Conservation (phyloP, 148 eudicot species). For the Polygonum maritimum region DNA sequence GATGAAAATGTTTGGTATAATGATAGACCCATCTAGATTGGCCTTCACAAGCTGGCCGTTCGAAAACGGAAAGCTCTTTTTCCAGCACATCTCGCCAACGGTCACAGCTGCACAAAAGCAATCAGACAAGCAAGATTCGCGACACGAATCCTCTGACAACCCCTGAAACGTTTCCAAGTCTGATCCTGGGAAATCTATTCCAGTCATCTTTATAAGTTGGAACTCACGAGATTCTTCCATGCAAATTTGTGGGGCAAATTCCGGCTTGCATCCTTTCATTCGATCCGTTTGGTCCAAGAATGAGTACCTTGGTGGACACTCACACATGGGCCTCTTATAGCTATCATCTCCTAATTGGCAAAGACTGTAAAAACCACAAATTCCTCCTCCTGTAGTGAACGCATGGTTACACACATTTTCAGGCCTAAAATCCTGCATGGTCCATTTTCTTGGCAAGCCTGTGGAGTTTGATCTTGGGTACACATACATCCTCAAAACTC, state of each 20-base stretch:
- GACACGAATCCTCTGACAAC: background rate
- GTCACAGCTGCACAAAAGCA: conserved; percentile 1
- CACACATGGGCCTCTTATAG: conserved; percentile 10
- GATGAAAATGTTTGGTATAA: background rate
- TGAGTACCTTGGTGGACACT: conserved; percentile 10
- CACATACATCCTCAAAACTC: conserved; percentile 12
- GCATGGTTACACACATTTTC: background rate
- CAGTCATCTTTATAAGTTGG: background rate
- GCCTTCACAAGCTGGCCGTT: background rate
- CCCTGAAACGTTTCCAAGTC: background rate
- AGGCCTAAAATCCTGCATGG: background rate
- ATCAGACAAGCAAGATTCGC: background rate
- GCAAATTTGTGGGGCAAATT: conserved; percentile 13
- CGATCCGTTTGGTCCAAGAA: conserved; percentile 5
- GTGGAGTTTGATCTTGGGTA: conserved; percentile 9
- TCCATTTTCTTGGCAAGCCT: background rate
- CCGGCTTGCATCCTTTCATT: conserved; percentile 5
- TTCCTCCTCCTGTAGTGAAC: background rate
- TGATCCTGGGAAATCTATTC: background rate
- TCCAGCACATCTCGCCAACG: background rate
- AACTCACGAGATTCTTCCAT: background rate
- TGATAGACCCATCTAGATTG: background rate
- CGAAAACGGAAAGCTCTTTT: background rate
- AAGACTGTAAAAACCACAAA: conserved; percentile 10
- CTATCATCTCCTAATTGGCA: background rate